Evolutionary conservation across 495 filamentous ascomycete species (phyloP).

Genomic region (Talaromyces stipitatus): DNA sequence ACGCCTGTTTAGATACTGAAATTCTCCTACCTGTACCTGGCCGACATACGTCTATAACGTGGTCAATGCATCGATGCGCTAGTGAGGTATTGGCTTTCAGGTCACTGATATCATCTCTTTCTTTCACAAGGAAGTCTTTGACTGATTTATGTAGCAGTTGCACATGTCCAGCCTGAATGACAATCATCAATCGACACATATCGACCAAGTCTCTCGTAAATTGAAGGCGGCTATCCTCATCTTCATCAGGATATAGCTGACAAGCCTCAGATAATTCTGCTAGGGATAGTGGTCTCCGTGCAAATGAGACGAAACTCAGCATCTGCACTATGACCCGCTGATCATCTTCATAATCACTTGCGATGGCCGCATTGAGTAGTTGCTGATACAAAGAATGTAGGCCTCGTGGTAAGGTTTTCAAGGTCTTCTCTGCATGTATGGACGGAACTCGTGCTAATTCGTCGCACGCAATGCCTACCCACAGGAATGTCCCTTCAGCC

Average conservation of each 20-base stretch:
- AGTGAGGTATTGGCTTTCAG: conserved; percentile 1
- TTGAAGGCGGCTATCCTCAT: conserved; percentile 1
- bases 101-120: not conserved
- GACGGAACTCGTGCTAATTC: conserved; percentile 6
- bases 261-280: conserved; percentile 9
- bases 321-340: no score
- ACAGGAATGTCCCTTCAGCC: conserved; percentile 22
- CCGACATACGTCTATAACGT: not conserved
- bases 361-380: conserved; percentile 7
- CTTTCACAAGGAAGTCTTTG: conserved; percentile 11
- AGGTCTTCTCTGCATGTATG: conserved; percentile 3
- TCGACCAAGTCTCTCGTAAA: conserved; percentile 11
- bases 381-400: conserved; percentile 10
- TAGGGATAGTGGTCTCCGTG: conserved; percentile 7
- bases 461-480: conserved; percentile 16
- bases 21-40: not conserved
- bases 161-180: conserved; percentile 7
- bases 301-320: conserved; percentile 7
- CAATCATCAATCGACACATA: conserved; percentile 10
- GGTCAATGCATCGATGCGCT: conserved; percentile 4
- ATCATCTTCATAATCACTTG: not conserved
- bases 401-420: conserved; percentile 6
- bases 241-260: conserved; percentile 7
- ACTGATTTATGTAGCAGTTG: conserved; percentile 15
- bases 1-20: not conserved